Evolutionary conservation across 202 grass and related monocot species (phyloP), one percentile per base, ranked within the genome.

Genomic region (Cymbopogon flexuosus): DNA sequence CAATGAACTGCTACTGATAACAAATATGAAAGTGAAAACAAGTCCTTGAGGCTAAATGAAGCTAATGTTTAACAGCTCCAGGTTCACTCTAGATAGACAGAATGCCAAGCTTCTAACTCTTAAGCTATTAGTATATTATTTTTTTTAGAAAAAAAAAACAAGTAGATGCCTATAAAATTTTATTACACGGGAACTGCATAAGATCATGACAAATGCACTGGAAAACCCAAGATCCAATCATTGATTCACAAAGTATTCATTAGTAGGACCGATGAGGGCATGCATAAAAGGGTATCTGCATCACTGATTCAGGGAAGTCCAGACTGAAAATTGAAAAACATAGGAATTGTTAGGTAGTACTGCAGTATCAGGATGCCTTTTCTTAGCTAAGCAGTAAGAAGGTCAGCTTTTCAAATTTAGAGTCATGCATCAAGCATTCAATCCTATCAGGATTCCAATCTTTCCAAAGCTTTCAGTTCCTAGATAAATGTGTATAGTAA

Each of bases 311-410:
- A 62, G 10, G 37, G 40, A 62, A 62, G 30, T 66, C 3, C 3
- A 31, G 39, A 57, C n/a, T n/a, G n/a, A n/a, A n/a, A n/a, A n/a
- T 63, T 35, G 7, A 72, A 77, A 82, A 87, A 56, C 18, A 13
- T 15, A 63, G 54, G 16, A 65, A 47, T 59, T 56, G 21, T 9
- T 60, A 70, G 40, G 21, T 45, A 70, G 37, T 41, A 66, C 35
- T 52, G 6, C 3, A 70, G 41, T 18, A 18, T 47, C 5, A 18
- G 43, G 23, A 13, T 46, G 58, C 15, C 72, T 75, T 70, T 45
- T 24, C 30, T 54, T 65, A 52, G 30, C n/a, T 39, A 21, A 36
- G 61, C 10, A 36, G 43, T 31, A 64, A 49, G 14, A 77, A 64
- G 5, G 13, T 34, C 6, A 40, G 2, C 12, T 13, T 78, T 51